A percentile compares a stretch with the other conserved stretches of the same genome.
Conservation (phyloP, 2,329 filamentous ascomycete species). For the Colletotrichum truncatum region DNA sequence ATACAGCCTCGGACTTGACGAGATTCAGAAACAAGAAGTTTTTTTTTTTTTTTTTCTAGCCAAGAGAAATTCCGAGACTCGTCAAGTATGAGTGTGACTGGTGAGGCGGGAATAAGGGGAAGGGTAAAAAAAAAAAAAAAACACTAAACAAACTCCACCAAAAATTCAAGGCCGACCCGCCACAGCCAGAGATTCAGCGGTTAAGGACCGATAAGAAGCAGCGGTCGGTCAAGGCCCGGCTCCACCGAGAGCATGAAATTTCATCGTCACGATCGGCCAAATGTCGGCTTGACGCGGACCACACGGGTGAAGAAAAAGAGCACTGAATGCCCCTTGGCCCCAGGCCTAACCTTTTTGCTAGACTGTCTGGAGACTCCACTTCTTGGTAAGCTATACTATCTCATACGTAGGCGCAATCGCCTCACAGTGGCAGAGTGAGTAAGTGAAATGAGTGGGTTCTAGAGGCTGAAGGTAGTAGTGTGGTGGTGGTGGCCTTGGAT, state of each 20-base stretch:
- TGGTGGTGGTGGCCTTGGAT: not conserved
- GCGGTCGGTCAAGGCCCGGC: constrained; percentile 24
- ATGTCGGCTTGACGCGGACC: constrained; percentile 29
- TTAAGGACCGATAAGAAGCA: constrained; percentile 31
- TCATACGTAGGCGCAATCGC: too few relatives aligned
- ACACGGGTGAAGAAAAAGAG: too few relatives aligned
- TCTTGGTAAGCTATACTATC: not conserved
- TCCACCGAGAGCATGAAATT: constrained; percentile 30
- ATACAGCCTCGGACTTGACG: constrained; percentile 1
- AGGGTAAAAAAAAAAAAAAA: constrained; percentile 12
- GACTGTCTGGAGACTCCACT: not conserved
- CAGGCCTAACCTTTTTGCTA: not conserved
- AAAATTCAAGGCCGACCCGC: constrained; percentile 12
- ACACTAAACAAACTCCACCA: constrained; percentile 25
- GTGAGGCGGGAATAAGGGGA: constrained; percentile 11
- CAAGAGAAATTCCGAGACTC: constrained; percentile 14
- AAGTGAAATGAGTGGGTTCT: too few relatives aligned
- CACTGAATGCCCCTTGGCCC: not conserved
- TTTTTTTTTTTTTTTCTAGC: too few relatives aligned
- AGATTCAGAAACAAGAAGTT: not conserved
- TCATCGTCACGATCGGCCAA: constrained; percentile 28
- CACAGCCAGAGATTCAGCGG: constrained; percentile 25
- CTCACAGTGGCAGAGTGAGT: too few relatives aligned
- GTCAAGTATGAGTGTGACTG: not conserved
- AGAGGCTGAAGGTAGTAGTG: too few relatives aligned